A percentile compares a stretch with the other conserved stretches of the same genome.
phyloP scores from a whole-genome alignment of 2,329 filamentous ascomycete species.

The Fusarium papillatum region DNA sequence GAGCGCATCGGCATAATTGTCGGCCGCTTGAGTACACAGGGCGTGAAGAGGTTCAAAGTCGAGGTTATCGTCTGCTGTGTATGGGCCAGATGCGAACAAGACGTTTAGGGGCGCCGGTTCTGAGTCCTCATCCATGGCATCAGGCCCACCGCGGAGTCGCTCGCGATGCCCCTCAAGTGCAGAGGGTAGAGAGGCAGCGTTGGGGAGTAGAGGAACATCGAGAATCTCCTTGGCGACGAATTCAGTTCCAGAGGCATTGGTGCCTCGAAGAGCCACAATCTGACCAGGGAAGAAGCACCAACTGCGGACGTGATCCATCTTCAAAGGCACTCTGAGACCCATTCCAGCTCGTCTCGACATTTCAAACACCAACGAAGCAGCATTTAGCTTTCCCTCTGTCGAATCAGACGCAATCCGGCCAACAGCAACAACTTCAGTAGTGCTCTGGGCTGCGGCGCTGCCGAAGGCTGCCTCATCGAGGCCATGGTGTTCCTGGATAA shows the following conservation, averaged over 20 bases:
- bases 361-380: conserved; percentile 88
- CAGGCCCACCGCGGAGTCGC: conserved; percentile 74
- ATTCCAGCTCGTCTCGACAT: conserved; percentile 87
- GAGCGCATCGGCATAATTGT: conserved; percentile 82
- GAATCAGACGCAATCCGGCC: conserved; percentile 93
- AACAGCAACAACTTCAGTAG: conserved; percentile 88
- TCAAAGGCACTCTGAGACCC: conserved; percentile 85
- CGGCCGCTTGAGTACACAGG: conserved; percentile 82
- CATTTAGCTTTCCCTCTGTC: conserved; percentile 87
- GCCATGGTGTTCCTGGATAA: conserved; percentile 80
- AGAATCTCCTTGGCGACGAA: conserved; percentile 87
- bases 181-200: conserved; percentile 77
- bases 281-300: conserved; percentile 96
- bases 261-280: conserved; percentile 88
- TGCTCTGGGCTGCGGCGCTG: conserved; percentile 87
- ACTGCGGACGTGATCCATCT: conserved; percentile 74
- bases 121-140: conserved; percentile 68
- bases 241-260: conserved; percentile 86
- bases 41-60: conserved; percentile 90
- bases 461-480: conserved; percentile 88
- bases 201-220: conserved; percentile 79
- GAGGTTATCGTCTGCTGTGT: conserved; percentile 92
- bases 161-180: conserved; percentile 78
- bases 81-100: conserved; percentile 87
- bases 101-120: conserved; percentile 78